A percentile compares a stretch with the other conserved stretches of the same genome.
phyloP scores from a whole-genome alignment of 2,329 filamentous ascomycete species.

The Clarireedia sp. region DNA sequence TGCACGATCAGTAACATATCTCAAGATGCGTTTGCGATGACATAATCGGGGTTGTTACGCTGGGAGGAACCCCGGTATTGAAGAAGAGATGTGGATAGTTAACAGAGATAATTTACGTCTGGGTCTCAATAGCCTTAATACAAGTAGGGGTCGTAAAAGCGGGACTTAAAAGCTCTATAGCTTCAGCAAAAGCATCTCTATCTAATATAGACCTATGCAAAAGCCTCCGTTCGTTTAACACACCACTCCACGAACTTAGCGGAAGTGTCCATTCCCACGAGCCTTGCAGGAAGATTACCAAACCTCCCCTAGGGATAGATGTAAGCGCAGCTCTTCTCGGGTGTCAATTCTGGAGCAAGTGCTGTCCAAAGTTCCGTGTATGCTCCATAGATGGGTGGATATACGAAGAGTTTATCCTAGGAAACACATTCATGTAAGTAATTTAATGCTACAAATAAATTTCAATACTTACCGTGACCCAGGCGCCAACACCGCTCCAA shows the following conservation, averaged over 20 bases:
- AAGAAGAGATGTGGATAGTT: background rate
- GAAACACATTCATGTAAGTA: background rate
- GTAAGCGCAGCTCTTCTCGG: background rate
- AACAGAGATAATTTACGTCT: background rate
- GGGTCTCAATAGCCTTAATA: background rate
- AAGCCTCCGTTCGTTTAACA: background rate
- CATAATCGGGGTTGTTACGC: too few species aligned
- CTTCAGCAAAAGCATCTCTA: background rate
- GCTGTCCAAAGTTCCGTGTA: background rate
- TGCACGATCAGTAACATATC: too few species aligned
- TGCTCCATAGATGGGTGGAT: background rate
- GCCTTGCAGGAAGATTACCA: background rate
- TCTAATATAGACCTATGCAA: background rate
- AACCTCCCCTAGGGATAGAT: background rate
- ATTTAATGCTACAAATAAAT: background rate
- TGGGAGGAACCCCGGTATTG: background rate
- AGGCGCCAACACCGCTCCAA: background rate
- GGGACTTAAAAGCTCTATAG: background rate
- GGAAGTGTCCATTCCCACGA: background rate
- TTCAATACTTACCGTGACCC: constrained; percentile 5
- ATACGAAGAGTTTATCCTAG: constrained; percentile 10
- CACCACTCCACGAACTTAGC: background rate
- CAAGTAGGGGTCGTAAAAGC: background rate
- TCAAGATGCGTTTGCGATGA: too few species aligned
- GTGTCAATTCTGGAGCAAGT: background rate